phyloP scores from a whole-genome alignment of 73 alveolate species.

The Effrenium voratum region DNA sequence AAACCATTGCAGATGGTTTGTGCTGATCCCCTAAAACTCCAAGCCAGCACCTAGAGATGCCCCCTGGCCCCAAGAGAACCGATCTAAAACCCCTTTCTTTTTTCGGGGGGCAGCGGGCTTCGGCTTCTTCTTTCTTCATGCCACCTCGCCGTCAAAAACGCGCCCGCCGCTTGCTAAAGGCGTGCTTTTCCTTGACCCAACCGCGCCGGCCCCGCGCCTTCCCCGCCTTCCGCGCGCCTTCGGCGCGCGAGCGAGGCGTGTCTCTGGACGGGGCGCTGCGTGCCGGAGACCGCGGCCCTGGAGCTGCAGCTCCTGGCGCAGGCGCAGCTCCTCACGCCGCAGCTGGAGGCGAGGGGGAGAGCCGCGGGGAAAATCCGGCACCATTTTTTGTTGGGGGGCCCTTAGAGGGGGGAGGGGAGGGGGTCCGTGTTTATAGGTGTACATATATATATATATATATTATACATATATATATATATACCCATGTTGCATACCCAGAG shows the following conservation, averaged over 20 bases:
- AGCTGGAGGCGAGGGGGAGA: conserved; percentile 68
- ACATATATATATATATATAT: too few species aligned
- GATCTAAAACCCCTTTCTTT: too few species aligned
- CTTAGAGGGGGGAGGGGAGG: neutral
- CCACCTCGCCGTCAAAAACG: neutral
- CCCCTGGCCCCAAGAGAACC: too few species aligned
- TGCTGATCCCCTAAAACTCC: too few species aligned
- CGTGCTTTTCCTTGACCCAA: too few species aligned
- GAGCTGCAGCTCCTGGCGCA: conserved; percentile 68
- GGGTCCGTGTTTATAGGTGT: neutral
- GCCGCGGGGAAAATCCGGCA: neutral
- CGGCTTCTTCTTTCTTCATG: neutral
- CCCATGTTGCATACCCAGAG: neutral
- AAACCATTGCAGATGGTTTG: too few species aligned
- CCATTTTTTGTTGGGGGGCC: neutral
- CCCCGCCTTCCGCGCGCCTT: neutral
- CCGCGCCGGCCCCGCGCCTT: too few species aligned
- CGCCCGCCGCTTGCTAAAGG: neutral
- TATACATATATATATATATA: neutral
- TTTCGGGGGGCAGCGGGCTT: neutral
- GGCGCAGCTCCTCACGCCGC: conserved; percentile 27
- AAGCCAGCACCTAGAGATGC: too few species aligned
- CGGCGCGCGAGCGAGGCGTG: conserved; percentile 22
- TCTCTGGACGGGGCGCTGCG: conserved; percentile 27
- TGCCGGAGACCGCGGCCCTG: conserved; percentile 53